A percentile compares a stretch with the other conserved stretches of the same genome.
Evolutionary conservation across 2,329 filamentous ascomycete species (phyloP).

Genomic region (Monilinia fructicola): DNA sequence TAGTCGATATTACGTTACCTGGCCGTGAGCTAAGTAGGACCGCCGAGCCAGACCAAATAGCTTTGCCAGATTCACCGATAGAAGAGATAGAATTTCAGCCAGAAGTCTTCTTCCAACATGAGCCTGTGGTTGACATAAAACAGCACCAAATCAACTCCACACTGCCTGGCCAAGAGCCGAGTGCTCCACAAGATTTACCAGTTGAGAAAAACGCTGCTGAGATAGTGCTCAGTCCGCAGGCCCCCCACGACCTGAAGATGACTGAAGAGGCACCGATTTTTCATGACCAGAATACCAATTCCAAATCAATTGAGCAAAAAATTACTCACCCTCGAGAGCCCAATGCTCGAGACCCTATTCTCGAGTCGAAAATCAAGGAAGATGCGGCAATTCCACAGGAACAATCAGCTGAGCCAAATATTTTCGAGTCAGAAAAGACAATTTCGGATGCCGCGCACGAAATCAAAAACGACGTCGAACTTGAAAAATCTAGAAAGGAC

Average conservation of each 20-base stretch:
- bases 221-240: background rate
- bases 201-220: background rate
- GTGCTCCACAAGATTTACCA: background rate
- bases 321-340: background rate
- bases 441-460: background rate
- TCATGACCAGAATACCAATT: background rate
- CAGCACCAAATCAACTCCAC: background rate
- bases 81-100: background rate
- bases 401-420: background rate
- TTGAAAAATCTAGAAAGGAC: background rate
- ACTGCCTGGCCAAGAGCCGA: background rate
- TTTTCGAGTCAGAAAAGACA: background rate
- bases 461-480: background rate
- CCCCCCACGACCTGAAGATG: background rate
- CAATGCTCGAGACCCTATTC: background rate
- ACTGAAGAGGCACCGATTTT: no score
- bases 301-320: background rate
- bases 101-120: background rate
- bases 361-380: background rate
- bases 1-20: background rate
- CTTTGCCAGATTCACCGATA: constrained; percentile 7
- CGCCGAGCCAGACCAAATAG: constrained; percentile 1
- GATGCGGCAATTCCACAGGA: background rate
- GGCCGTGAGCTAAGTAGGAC: background rate
- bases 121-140: background rate